Evolutionary conservation across 2,329 filamentous ascomycete species (phyloP).

Genomic region (Scopulariopsis brevicaulis): DNA sequence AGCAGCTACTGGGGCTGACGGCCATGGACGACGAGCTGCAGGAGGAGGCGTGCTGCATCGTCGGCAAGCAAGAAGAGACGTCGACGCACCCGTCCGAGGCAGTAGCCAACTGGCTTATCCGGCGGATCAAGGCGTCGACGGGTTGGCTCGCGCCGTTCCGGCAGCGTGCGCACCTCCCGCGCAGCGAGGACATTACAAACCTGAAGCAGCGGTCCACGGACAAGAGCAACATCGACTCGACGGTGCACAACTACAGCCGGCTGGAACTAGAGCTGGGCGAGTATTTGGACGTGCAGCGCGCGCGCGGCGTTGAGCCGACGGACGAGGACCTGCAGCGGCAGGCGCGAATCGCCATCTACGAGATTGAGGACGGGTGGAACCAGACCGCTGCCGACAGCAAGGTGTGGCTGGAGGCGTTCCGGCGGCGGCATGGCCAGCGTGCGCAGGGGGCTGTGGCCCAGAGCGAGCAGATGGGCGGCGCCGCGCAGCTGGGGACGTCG

Average conservation of each 20-base stretch:
- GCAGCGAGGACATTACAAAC: conserved; percentile 41
- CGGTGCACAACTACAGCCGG: conserved; percentile 44
- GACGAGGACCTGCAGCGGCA: conserved; percentile 44
- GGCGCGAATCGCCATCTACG: conserved; percentile 50
- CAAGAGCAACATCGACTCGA: conserved; percentile 44
- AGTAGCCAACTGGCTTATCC: conserved; percentile 44
- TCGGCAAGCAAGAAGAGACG: conserved; percentile 43
- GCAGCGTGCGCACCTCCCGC: conserved; percentile 43
- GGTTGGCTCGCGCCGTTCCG: conserved; percentile 46
- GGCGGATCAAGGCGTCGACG: conserved; percentile 35
- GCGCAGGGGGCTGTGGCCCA: not conserved
- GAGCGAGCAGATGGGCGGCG: not conserved
- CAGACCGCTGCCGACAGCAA: conserved; percentile 49
- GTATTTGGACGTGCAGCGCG: conserved; percentile 33
- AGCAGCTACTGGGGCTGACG: conserved; percentile 42
- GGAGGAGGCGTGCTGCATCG: conserved; percentile 43
- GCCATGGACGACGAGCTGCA: conserved; percentile 50
- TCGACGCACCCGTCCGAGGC: conserved; percentile 35
- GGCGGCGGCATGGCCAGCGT: conserved; percentile 25
- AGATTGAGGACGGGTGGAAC: conserved; percentile 52
- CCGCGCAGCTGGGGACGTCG: not conserved
- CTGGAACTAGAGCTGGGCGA: conserved; percentile 44
- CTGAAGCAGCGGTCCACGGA: conserved; percentile 37
- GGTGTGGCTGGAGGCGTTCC: conserved; percentile 42
- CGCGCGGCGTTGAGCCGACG: conserved; percentile 32